These are phyloP conservation scores for Arthrinium phaeospermum DNA, from an alignment of 2,329 filamentous ascomycete genomes.

Conservation along the genomic window DNA sequence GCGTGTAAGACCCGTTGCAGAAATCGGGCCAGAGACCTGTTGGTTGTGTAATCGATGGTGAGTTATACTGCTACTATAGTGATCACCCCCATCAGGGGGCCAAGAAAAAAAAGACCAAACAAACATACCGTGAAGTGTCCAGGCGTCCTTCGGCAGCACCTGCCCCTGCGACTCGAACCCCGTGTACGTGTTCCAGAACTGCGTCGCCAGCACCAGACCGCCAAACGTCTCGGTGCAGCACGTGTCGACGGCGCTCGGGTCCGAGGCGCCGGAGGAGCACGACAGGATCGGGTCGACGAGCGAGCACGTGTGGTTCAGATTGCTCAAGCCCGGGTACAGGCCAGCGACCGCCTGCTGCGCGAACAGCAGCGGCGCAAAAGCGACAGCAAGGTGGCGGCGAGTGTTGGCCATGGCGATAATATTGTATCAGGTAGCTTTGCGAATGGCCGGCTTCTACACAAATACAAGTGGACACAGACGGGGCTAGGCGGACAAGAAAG, in stretches of 20 bases:
- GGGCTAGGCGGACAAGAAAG: neutral
- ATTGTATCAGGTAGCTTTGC: too few relatives aligned
- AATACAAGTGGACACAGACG: neutral
- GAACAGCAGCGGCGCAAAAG: constrained; percentile 27
- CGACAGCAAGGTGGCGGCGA: constrained; percentile 27
- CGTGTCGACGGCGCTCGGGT: constrained; percentile 55
- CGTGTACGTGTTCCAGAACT: constrained; percentile 70
- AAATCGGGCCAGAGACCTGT: constrained; percentile 42
- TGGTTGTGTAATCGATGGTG: neutral
- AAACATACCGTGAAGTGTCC: constrained; percentile 61
- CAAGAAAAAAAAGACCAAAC: too few relatives aligned
- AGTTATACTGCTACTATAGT: neutral
- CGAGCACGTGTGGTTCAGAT: constrained; percentile 62
- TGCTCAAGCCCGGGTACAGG: constrained; percentile 51
- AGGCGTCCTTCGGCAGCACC: constrained; percentile 60
- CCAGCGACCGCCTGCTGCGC: constrained; percentile 41
- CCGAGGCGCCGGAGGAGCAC: constrained; percentile 51
- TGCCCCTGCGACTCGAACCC: constrained; percentile 63
- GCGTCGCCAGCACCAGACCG: constrained; percentile 65
- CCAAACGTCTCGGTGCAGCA: constrained; percentile 72
- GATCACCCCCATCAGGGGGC: too few relatives aligned
- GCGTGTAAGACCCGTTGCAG: constrained; percentile 63
- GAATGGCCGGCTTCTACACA: neutral
- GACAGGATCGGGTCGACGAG: constrained; percentile 51
- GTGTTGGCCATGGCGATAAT: constrained; percentile 17